phyloP scores from a whole-genome alignment of 257 asterid genomes.

The Capsicum chinense region DNA sequence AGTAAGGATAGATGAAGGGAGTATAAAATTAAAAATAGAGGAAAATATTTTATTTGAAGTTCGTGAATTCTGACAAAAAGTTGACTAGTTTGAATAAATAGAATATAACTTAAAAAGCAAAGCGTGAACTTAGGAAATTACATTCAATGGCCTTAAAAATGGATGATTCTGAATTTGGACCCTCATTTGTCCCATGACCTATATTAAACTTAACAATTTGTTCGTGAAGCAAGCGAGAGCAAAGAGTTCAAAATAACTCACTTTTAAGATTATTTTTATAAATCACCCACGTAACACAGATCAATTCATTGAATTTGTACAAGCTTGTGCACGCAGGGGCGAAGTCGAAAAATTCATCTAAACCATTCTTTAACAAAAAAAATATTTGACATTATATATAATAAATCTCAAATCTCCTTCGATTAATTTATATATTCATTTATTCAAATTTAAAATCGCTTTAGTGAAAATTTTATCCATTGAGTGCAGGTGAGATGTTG shows the following conservation, averaged over 20 bases:
- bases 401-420: too few species aligned
- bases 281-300: not conserved
- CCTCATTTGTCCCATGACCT: not conserved
- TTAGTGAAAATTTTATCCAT: too few species aligned
- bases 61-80: not conserved
- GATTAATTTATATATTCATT: too few species aligned
- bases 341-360: too few species aligned
- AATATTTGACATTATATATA: too few species aligned
- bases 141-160: not conserved
- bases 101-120: not conserved
- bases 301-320: not conserved
- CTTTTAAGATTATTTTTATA: not conserved
- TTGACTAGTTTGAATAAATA: not conserved
- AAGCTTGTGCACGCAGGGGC: not conserved
- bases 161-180: not conserved
- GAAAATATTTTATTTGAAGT: not conserved
- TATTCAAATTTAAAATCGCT: too few species aligned
- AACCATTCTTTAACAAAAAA: too few species aligned
- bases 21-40: too few species aligned
- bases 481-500: not conserved
- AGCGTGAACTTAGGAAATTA: not conserved
- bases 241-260: not conserved
- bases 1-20: too few species aligned
- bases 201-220: not conserved
- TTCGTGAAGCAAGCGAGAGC: accelerated